Evolutionary conservation across 2,329 filamentous ascomycete species (phyloP).

Genomic region (Cladophialophora exuberans): DNA sequence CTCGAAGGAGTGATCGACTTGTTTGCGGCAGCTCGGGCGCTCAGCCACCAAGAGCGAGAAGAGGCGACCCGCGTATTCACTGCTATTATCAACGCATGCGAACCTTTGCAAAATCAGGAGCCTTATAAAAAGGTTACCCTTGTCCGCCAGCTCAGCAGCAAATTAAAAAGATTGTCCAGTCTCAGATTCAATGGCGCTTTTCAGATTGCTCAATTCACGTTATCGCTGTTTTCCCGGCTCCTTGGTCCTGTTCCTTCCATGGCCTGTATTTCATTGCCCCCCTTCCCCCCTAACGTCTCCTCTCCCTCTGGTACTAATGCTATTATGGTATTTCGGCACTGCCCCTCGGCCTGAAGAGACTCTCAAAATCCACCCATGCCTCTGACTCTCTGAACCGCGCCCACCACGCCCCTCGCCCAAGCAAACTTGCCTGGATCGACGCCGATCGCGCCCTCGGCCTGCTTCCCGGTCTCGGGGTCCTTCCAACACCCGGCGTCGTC

Average conservation of each 20-base stretch:
- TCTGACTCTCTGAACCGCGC: slow-evolving; percentile 61
- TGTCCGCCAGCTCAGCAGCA: too few species aligned
- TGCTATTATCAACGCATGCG: slow-evolving; percentile 27
- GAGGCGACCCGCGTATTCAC: slow-evolving; percentile 21
- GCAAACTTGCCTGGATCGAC: slow-evolving; percentile 59
- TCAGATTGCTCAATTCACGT: too few species aligned
- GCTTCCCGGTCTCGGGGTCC: slow-evolving; percentile 51
- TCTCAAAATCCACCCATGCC: slow-evolving; percentile 59
- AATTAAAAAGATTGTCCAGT: too few species aligned
- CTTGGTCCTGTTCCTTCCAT: too few species aligned
- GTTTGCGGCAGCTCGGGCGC: slow-evolving; percentile 8
- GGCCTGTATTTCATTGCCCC: too few species aligned
- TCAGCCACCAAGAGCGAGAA: slow-evolving; percentile 22
- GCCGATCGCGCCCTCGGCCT: slow-evolving; percentile 56
- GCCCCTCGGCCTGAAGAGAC: too few species aligned
- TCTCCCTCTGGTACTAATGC: too few species aligned
- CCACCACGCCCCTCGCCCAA: slow-evolving; percentile 62
- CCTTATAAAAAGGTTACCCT: slow-evolving; percentile 33
- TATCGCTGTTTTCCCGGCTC: too few species aligned
- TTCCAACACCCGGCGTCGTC: slow-evolving; percentile 65
- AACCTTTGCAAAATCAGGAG: slow-evolving; percentile 29
- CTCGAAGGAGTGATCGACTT: slow-evolving; percentile 17
- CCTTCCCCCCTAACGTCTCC: too few species aligned
- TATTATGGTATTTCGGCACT: too few species aligned
- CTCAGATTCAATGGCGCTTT: too few species aligned